Percentiles rank a stretch among this genome's conserved stretches.
Evolutionary conservation across 75 land plant species (phyloP).

Genomic region (Cupressus sempervirens): DNA sequence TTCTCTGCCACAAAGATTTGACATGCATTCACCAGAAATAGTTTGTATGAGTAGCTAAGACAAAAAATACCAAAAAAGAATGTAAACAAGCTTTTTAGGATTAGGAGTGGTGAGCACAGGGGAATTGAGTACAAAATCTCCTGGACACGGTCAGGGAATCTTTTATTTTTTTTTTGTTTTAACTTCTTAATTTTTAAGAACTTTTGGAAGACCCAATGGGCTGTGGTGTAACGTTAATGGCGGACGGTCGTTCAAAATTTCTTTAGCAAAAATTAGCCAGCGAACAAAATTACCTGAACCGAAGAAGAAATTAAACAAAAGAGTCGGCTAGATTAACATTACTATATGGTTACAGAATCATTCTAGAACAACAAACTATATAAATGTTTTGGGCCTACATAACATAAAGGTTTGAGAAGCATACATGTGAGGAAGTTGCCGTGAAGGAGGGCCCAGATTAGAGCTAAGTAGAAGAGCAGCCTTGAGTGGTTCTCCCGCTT

Average conservation of each 20-base stretch:
- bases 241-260: background rate
- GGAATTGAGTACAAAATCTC: too few relatives aligned
- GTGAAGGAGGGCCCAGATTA: background rate
- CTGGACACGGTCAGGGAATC: too few relatives aligned
- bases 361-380: background rate
- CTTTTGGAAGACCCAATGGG: background rate
- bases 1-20: too few relatives aligned
- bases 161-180: background rate
- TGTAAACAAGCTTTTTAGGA: too few relatives aligned
- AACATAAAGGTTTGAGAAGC: background rate
- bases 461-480: constrained; percentile 10
- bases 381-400: background rate
- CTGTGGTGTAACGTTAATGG: background rate
- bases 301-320: too few relatives aligned
- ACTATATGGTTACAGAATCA: background rate
- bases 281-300: too few relatives aligned
- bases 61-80: too few relatives aligned
- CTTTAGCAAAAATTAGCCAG: background rate
- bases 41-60: too few relatives aligned
- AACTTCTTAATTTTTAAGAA: background rate
- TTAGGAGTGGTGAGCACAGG: too few relatives aligned
- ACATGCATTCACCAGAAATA: too few relatives aligned
- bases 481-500: constrained; percentile 8
- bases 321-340: background rate
- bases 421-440: constrained; percentile 11